Percentiles rank a stretch among this genome's conserved stretches.
These are phyloP conservation scores for Clarireedia monteithiana DNA, from an alignment of 2,329 filamentous ascomycete genomes.

Conservation along the genomic window DNA sequence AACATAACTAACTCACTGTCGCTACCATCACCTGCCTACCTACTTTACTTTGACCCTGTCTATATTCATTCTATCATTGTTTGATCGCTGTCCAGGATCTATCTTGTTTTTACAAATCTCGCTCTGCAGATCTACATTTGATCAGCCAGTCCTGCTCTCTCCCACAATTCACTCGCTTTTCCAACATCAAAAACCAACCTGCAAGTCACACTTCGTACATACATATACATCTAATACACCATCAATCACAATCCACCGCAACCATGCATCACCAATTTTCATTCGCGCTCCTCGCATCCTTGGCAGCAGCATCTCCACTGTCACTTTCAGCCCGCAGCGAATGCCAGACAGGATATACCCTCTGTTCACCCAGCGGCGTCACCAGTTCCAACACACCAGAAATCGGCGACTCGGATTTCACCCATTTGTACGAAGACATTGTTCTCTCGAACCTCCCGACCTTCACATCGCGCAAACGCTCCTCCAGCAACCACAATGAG, in stretches of 20 bases:
- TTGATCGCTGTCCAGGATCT: too few relatives aligned
- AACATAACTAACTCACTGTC: too few relatives aligned
- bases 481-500: not conserved
- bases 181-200: not conserved
- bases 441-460: slow-evolving; percentile 26
- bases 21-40: too few relatives aligned
- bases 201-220: not conserved
- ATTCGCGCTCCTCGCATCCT: slow-evolving; percentile 5
- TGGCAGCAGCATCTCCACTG: not conserved
- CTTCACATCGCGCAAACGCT: slow-evolving; percentile 10
- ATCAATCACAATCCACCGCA: not conserved
- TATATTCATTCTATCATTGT: too few relatives aligned
- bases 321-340: not conserved
- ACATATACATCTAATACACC: not conserved
- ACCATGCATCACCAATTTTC: not conserved
- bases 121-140: not conserved
- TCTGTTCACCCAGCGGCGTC: slow-evolving; percentile 29
- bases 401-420: slow-evolving; percentile 25
- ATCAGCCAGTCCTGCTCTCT: not conserved
- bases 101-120: not conserved
- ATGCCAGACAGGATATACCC: slow-evolving; percentile 24
- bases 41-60: too few relatives aligned
- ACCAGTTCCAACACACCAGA: slow-evolving; percentile 21
- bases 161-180: not conserved
- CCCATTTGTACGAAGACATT: slow-evolving; percentile 27